These are phyloP conservation scores for Calonectria ilicicola DNA, from an alignment of 2,329 filamentous ascomycete genomes.

Conservation along the genomic window DNA sequence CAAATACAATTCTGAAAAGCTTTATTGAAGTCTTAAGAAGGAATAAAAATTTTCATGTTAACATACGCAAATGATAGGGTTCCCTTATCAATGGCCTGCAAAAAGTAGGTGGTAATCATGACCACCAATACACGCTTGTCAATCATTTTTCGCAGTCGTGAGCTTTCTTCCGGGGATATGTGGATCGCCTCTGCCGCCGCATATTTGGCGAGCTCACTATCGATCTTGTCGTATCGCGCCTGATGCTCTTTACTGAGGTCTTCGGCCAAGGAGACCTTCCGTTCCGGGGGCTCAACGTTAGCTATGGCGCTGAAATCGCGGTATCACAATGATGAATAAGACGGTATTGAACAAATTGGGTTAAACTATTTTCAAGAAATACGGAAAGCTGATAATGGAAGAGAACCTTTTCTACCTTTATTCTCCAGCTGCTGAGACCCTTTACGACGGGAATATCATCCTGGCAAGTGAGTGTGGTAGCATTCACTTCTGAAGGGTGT, in stretches of 20 bases:
- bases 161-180: conserved; percentile 70
- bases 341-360: too few species aligned
- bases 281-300: conserved; percentile 30
- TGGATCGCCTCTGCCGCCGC: conserved; percentile 65
- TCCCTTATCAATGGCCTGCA: conserved; percentile 77
- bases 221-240: conserved; percentile 63
- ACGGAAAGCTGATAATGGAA: neutral
- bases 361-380: neutral
- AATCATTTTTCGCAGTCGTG: conserved; percentile 72
- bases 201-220: conserved; percentile 77
- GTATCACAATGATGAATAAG: neutral
- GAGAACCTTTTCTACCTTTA: neutral
- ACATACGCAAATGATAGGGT: conserved; percentile 68
- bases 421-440: neutral
- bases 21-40: neutral
- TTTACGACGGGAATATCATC: neutral
- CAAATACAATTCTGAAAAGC: neutral
- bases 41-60: neutral
- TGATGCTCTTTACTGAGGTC: conserved; percentile 55
- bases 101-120: conserved; percentile 81
- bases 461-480: neutral
- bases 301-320: conserved; percentile 14
- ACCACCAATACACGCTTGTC: conserved; percentile 75
- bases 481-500: neutral
- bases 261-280: conserved; percentile 42